Evolutionary conservation across 2,329 filamentous ascomycete genomes (phyloP), one percentile per base, ranked within the genome.

Genomic region (Magnaporthiopsis incrustans): DNA sequence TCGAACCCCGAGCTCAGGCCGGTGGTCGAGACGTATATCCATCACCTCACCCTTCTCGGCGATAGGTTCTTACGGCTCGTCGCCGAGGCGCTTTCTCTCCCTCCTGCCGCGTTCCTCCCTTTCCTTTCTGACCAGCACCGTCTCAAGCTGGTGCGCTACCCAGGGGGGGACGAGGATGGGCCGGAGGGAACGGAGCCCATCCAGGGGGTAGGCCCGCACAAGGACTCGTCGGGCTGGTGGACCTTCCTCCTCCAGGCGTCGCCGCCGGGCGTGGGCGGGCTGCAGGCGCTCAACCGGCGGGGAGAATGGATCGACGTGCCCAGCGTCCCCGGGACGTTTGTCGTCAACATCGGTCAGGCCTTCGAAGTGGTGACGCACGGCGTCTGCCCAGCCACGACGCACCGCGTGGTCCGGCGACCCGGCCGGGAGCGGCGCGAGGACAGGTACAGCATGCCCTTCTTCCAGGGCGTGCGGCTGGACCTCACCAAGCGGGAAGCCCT

Each of bases 171-270:
- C 2, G 44, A 5, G 22, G 10, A 11, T 6, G 11, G 25, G 2
- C 22, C 25, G 8, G 25, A 5, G 32, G 65, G 68, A 12, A 58
- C 64, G 18, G 44, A 53, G 4, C 44, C 1, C 4, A 22, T 63
- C 3, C 84, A 87, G 72, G 85, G 85, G 1, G 84, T 87, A 1
- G 85, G 85, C 0, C 81, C 85, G 0, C 85, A 87, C 73, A 87
- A 87, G 68, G 83, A 86, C 70, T 86, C 81, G 0, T 86, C 83
- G 0, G 85, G 85, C 4, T 87, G 84, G 83, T 84, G 85, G 76
- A 88, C 85, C 0, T 87, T 88, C 66, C 78, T 88, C 4, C 79
- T 85, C 1, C 86, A 88, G 70, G 82, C 84, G 8, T 84, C 81
- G 0, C 78, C 80, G 3, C 79, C 82, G 4, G 73, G 78, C 12